A percentile compares a stretch with the other conserved stretches of the same genome.
Evolutionary conservation across 139 green algal genomes (phyloP).

Genomic region (Astrephomene gubernaculifera): DNA sequence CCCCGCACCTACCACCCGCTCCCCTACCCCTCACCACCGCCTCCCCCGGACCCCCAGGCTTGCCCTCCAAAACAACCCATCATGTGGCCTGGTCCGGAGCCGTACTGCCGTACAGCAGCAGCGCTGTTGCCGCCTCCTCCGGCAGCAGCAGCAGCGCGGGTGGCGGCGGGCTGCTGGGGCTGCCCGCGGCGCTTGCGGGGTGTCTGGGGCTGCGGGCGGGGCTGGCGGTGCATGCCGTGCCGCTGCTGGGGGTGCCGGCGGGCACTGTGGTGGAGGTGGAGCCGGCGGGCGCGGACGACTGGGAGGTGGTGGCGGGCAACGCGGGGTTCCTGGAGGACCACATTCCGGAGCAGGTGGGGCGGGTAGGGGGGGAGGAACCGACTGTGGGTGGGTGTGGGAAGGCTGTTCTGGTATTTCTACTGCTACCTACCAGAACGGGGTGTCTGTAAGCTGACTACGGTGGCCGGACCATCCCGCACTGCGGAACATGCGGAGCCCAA

Average conservation of each 20-base stretch:
- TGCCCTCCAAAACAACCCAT: conserved; percentile 25
- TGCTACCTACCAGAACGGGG: too few relatives aligned
- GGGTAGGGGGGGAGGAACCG: conserved; percentile 35
- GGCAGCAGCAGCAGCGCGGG: conserved; percentile 14
- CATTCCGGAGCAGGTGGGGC: conserved; percentile 74
- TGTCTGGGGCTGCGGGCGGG: conserved; percentile 35
- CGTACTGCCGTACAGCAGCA: not conserved
- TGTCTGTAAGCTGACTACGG: too few relatives aligned
- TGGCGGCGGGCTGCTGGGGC: too few relatives aligned
- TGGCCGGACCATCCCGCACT: too few relatives aligned
- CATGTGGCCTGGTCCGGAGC: conserved; percentile 1
- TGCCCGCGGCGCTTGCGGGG: conserved; percentile 32
- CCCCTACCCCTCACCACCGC: too few relatives aligned
- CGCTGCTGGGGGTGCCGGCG: conserved; percentile 39
- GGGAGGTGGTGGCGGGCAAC: conserved; percentile 90
- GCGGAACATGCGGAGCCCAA: too few relatives aligned
- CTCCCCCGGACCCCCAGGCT: not conserved
- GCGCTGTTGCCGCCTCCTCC: not conserved
- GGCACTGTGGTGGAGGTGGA: conserved; percentile 38
- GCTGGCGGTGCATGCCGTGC: not conserved
- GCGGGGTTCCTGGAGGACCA: conserved; percentile 81
- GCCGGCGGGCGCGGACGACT: conserved; percentile 71
- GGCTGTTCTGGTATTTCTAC: not conserved
- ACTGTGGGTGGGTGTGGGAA: not conserved
- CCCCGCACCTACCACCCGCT: too few relatives aligned